Evolutionary conservation across 1,284 basidiomycete species (phyloP).

Genomic region (Tilletia setariae): DNA sequence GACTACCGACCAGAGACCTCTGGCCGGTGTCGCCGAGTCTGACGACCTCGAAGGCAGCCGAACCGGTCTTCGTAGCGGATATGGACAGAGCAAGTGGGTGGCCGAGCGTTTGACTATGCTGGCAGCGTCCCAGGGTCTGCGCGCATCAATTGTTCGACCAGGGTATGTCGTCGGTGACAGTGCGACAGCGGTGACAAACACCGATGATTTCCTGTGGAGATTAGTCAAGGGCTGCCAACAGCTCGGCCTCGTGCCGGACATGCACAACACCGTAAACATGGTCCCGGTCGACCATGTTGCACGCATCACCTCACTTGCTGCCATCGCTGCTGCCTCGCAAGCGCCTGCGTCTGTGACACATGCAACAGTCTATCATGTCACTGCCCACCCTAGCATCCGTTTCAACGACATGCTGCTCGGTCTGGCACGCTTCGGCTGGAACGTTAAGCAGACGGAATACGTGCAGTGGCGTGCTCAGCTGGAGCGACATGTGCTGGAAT

Average conservation of each 20-base stretch:
- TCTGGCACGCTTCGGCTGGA: constrained; percentile 76
- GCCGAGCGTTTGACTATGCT: constrained; percentile 90
- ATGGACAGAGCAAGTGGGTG: constrained; percentile 98
- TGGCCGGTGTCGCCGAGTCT: constrained; percentile 73
- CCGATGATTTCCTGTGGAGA: constrained; percentile 98
- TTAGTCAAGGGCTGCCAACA: constrained; percentile 97
- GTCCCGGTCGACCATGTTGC: constrained; percentile 97
- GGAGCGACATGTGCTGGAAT: constrained; percentile 82
- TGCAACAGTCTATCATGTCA: constrained; percentile 78
- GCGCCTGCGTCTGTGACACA: constrained; percentile 44
- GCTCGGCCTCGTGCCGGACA: constrained; percentile 89
- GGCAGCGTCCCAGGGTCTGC: constrained; percentile 78
- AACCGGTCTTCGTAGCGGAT: constrained; percentile 76
- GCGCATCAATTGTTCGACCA: constrained; percentile 84
- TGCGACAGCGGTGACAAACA: constrained; percentile 77
- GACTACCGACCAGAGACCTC: constrained; percentile 4
- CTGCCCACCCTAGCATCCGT: constrained; percentile 78
- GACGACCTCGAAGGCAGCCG: constrained; percentile 89
- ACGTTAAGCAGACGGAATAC: constrained; percentile 77
- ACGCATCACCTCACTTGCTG: constrained; percentile 64
- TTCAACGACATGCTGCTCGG: constrained; percentile 84
- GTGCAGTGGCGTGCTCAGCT: constrained; percentile 84
- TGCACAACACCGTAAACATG: constrained; percentile 98
- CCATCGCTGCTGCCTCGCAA: constrained; percentile 31
- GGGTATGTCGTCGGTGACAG: constrained; percentile 97